Base-by-base conservation (phyloP, 83 land plant species). In the Isoetes engelmannii region DNA sequence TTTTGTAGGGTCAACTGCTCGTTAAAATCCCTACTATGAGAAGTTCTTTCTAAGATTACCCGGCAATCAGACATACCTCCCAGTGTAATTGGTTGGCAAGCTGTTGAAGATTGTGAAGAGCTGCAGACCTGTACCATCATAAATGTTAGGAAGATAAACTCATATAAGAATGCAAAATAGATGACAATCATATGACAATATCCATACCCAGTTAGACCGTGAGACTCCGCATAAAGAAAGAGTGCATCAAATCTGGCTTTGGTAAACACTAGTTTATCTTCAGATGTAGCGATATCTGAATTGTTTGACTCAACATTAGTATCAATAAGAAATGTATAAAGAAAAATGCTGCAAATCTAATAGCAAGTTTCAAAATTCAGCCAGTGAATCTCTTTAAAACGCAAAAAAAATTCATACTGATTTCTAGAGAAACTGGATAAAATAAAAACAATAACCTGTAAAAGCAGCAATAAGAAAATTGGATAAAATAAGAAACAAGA, bases 181-280 rank as follows among this genome's bases (percentile, higher is more conserved):
- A 41, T 5, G 28, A 63, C 56, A 19, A 60, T 10, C 43, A 12
- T 7, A 45, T 59, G 37, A 45, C 44, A 48, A 54, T 42, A 61
- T 28, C 59, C 77, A 10, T 62, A 78, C 81, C 81, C 81, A 45
- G 81, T 78, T 47, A 78, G 13, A 21, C 77, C 81, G 41, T 73
- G 81, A 47, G 81, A 73, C 49, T 78, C 81, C 13, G 81, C 81
- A 61, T 55, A 73, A 13, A 67, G 77, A 5, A 73, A 74, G 49
- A 78, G 77, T 44, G 77, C 81, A 62, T 72, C 44, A 45, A 78
- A 63, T 10, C 81, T 65, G 43, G 77, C 77, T 57, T 78, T 78
- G 4, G 63, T 73, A 47, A 48, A 45, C 44, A 68, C 71, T 19
- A 68, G 69, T 0, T 72, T 18, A 6, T 77, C 80, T 45, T 78